Conservation (phyloP, 176 grass and related monocot genomes). For the Melocanna baccifera region DNA sequence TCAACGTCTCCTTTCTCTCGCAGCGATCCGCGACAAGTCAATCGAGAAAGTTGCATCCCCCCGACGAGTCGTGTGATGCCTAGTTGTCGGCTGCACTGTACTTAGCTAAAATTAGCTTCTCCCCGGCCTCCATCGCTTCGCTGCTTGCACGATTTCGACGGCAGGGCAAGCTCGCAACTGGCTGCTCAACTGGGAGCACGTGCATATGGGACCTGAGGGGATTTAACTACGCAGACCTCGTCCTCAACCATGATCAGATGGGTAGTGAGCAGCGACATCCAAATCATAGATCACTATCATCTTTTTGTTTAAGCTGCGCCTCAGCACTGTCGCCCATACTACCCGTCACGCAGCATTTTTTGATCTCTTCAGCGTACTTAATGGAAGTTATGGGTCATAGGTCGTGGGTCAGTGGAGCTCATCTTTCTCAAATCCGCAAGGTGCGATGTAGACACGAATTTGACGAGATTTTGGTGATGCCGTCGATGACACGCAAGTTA, state of each 20-base stretch:
- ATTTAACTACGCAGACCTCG: background rate
- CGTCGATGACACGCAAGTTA: background rate
- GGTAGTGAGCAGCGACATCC: background rate
- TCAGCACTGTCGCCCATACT: background rate
- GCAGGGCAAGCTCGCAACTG: slow-evolving; percentile 14
- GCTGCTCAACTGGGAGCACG: background rate
- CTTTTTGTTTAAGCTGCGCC: background rate
- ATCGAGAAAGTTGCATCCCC: background rate
- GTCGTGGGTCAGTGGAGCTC: background rate
- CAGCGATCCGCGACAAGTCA: background rate
- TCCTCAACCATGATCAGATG: background rate
- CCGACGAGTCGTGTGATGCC: background rate
- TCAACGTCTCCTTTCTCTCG: background rate
- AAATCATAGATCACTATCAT: background rate
- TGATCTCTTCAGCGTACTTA: background rate
- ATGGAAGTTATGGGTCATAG: background rate
- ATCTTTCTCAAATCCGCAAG: background rate
- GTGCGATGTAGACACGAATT: background rate
- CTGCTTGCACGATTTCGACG: slow-evolving; percentile 6
- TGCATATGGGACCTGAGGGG: background rate
- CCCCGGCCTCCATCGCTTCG: background rate
- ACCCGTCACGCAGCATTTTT: background rate
- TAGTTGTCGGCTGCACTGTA: background rate
- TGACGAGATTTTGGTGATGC: background rate
- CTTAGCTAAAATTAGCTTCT: background rate